Evolutionary conservation across 139 green algal genomes (phyloP), one percentile per base, ranked within the genome.

Genomic region (Micractinium sp.): DNA sequence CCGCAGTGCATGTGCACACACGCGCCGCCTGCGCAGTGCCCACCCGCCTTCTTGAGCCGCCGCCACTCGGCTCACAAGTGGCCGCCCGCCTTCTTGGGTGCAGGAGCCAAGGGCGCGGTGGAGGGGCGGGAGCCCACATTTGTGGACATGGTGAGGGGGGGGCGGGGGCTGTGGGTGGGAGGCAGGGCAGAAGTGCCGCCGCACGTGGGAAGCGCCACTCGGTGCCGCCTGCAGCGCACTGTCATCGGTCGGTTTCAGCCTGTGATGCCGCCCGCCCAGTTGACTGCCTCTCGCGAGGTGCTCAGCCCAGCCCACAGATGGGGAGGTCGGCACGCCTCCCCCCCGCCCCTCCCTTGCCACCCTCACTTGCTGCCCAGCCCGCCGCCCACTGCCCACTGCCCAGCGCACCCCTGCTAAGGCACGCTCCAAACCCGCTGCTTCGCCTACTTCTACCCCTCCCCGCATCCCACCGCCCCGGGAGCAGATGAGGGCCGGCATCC

Each of bases 71-170:
- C 33, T 20, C 74, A 53, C 27, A 20, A 12, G 22, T 25, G 31
- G 38, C 60, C 0, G 9, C 20, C 77, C n/a, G n/a, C n/a, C n/a
- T n/a, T n/a, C 31, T 3, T 38, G 2, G 25, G 23, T 39, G 63
- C 83, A 87, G 91, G 91, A 27, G 92, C 82, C 89, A 93, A 93
- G 86, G 90, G 88, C 25, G 92, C 92, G 9, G 84, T 82, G 23
- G 60, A 85, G 31, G 88, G 75, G 23, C 66, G 82, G 12, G 73
- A 91, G 36, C 61, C 92, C 38, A 93, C 92, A 38, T 94, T 91
- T 84, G 91, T 93, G 69, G 91, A 93, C 47, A 56, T 56, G 47
- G 47, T 56, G 47, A 56, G 47, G 7, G 47, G 47, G 75, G 84
- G 92, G 81, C 19, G 25, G 9, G 9, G 47, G 47, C 47, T 56